These are phyloP conservation scores for Osmanthus fragrans DNA, from an alignment of 257 asterid species.

Conservation along the genomic window DNA sequence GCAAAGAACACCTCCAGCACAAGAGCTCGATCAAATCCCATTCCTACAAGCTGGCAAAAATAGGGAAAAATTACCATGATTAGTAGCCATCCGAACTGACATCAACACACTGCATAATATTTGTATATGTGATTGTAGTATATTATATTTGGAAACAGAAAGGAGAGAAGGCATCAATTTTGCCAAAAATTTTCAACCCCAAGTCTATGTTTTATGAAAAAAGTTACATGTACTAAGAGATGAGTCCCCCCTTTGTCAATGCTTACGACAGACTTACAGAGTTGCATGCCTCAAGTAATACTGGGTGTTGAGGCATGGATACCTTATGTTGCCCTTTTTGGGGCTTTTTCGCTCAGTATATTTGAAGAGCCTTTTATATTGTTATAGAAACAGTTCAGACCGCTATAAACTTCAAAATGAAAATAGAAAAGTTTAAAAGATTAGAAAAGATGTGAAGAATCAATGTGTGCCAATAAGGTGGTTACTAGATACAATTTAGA, in stretches of 20 bases:
- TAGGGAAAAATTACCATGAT: neutral
- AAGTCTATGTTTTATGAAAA: neutral
- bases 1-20: conserved; percentile 81
- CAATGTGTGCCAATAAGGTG: neutral
- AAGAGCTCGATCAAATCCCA: conserved; percentile 80
- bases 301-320: neutral
- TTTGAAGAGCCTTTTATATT: neutral
- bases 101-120: neutral
- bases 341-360: neutral
- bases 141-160: neutral
- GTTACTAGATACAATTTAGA: neutral
- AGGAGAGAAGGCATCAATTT: neutral
- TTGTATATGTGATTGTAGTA: neutral
- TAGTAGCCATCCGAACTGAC: neutral
- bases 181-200: neutral
- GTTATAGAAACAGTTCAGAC: neutral
- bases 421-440: too few species aligned
- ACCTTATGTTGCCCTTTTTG: neutral
- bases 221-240: neutral
- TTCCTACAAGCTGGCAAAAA: conserved; percentile 70
- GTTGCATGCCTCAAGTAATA: neutral
- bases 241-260: neutral
- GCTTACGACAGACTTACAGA: neutral
- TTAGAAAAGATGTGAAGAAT: neutral
- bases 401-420: too few species aligned